These are phyloP conservation scores for Alternaria burnsii DNA, from an alignment of 2,329 filamentous ascomycete species.

Conservation along the genomic window DNA sequence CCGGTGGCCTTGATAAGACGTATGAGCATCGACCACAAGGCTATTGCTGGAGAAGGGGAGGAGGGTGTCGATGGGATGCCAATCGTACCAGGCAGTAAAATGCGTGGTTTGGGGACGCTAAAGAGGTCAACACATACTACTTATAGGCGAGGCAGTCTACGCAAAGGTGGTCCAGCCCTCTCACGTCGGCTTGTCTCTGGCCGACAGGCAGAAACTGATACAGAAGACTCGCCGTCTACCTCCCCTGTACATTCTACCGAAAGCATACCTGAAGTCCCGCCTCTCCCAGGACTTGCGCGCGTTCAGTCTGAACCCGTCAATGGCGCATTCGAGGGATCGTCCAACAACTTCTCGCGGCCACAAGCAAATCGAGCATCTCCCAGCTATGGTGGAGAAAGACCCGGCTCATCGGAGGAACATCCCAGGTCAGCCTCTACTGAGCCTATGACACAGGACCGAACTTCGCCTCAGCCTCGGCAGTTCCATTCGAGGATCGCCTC, in stretches of 20 bases:
- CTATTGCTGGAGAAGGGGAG: constrained; percentile 50
- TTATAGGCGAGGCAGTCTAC: constrained; percentile 87
- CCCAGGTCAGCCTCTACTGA: constrained; percentile 26
- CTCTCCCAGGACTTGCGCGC: constrained; percentile 60
- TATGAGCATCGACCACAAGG: constrained; percentile 64
- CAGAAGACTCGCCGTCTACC: constrained; percentile 60
- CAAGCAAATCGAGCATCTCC: constrained; percentile 40
- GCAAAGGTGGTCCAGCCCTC: constrained; percentile 77
- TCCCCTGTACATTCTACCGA: constrained; percentile 55
- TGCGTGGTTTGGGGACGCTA: constrained; percentile 78
- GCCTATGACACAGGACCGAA: constrained; percentile 42
- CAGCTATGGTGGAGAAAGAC: constrained; percentile 26
- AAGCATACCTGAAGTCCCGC: constrained; percentile 46
- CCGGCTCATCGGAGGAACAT: constrained; percentile 38
- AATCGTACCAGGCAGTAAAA: constrained; percentile 78
- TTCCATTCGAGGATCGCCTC: constrained; percentile 66
- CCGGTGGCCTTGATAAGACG: constrained; percentile 75
- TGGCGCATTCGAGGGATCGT: constrained; percentile 40
- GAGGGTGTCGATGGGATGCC: constrained; percentile 62
- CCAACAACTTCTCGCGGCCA: constrained; percentile 69
- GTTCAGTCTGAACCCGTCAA: constrained; percentile 75
- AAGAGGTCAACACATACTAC: constrained; percentile 91
- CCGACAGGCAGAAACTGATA: constrained; percentile 69
- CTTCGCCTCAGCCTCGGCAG: constrained; percentile 53
- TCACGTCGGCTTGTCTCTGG: constrained; percentile 71